Base-by-base conservation (phyloP, 768 basidiomycete species). In the Pisolithus orientalis region DNA sequence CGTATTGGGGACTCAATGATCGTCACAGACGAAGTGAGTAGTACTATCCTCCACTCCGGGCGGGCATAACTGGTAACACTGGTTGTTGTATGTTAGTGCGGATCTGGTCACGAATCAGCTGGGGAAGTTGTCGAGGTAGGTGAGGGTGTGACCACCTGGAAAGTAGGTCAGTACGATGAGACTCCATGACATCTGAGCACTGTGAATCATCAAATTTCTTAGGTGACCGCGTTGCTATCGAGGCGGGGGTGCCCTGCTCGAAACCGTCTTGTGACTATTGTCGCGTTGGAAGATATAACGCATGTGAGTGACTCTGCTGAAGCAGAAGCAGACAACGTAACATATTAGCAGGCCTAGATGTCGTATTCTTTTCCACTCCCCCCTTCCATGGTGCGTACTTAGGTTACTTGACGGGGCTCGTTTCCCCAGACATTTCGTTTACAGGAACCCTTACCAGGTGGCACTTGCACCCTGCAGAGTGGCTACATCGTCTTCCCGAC, bases 281-380 rank as follows among this genome's bases (percentile, higher is more conserved):
- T 61, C 76, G 81, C 43, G 76, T 74, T n/a, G 83, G 82, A 34
- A 71, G 77, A 50, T 85, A 85, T 63, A 85, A 85, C 50, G 82
- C 77, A 34, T 85, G 84, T 66, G 50, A 43, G 63, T 34, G 43
- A 38, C 17, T 44, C 39, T n/a, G n/a, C 5, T 24, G 4, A 32
- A 24, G 34, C 27, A 11, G 31, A 37, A 27, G 21, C 37, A n/a
- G 13, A 27, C 28, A 25, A n/a, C 8, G 6, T 62, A 27, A 57
- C 48, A 8, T 34, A 39, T 42, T 25, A 28, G 45, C 32, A 70
- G 67, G 67, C 45, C 72, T 72, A 21, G 69, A 75, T 32, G 66
- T 76, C 31, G 83, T 84, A 32, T 85, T 85, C 68, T 83, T 85
- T 63, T 85, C 84, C 10, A 85, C 84, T 1, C 84, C 84, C 21